Evolutionary conservation across 2,329 filamentous ascomycete genomes (phyloP), one percentile per base, ranked within the genome.

Genomic region (Aspergillus niger): DNA sequence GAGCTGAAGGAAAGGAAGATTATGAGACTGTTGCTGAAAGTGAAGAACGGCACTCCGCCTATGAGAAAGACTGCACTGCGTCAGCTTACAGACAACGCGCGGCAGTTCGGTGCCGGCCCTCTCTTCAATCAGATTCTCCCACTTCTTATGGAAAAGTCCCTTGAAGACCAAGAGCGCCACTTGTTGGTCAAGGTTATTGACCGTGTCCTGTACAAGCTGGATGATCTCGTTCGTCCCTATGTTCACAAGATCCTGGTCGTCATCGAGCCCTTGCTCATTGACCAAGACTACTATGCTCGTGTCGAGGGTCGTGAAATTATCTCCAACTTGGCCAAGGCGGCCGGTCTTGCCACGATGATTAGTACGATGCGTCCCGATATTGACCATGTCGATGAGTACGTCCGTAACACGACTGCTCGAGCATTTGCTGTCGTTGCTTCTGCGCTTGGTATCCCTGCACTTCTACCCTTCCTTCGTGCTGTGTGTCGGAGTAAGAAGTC

Each of bases 291-390:
- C 80, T 99, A 99, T 76, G 95, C 96, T 44, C 90, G 95, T 75
- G 95, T 99, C 5, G 95, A 99, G 77, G 95, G 95, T 77, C 91
- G 95, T 68, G 95, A 99, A 76, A 99, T 99, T 70, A 99, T 99
- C 69, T 98, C 94, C 58, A 99, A 99, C 75, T 86, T 99, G 53
- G 91, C 91, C 74, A 99, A 99, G 78, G 95, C 95, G 24, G 95
- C 96, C 63, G 96, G 95, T 74, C 85, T 99, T 57, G 95, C 95
- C 17, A 95, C 96, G 69, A 99, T 99, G 95, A 99, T 99, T 76
- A 97, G 92, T 79, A 97, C 93, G 8, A 99, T 99, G 95, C 86
- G 95, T 71, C 96, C 95, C 0, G 95, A 99, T 85, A 97, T 99
- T 67, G 95, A 99, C 70, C 95, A 99, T 70, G 91, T 96, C 26